Evolutionary conservation across 2,329 filamentous ascomycete species (phyloP).

Genomic region (Teratosphaeria epicoccoides): DNA sequence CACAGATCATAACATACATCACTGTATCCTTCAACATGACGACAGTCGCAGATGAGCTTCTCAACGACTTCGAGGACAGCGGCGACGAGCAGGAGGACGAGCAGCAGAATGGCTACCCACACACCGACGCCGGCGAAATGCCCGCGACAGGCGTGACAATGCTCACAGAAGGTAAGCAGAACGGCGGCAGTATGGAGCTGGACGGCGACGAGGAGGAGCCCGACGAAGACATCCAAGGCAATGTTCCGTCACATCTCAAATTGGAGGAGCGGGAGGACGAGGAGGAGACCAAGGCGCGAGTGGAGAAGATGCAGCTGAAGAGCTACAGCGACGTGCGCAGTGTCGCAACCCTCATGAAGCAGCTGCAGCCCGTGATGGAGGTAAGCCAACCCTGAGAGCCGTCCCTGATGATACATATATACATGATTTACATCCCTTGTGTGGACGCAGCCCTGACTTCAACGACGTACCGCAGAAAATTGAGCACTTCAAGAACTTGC

Average conservation of each 20-base stretch:
- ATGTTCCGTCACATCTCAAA: constrained; percentile 25
- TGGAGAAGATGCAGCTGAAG: constrained; percentile 72
- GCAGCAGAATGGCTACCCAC: neutral
- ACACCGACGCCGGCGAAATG: neutral
- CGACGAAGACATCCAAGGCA: constrained; percentile 8
- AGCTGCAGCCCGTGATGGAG: constrained; percentile 68
- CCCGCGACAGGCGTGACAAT: constrained; percentile 1
- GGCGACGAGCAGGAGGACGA: constrained; percentile 52
- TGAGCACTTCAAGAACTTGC: constrained; percentile 59
- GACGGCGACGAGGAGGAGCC: constrained; percentile 14
- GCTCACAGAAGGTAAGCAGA: neutral
- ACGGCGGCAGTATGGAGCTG: constrained; percentile 8
- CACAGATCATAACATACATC: too few relatives aligned
- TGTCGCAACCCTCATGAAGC: constrained; percentile 71
- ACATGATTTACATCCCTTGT: constrained; percentile 49
- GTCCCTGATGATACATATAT: constrained; percentile 23
- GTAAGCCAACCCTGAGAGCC: constrained; percentile 44
- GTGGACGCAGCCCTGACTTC: constrained; percentile 59
- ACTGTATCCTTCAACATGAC: constrained; percentile 50
- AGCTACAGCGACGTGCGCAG: constrained; percentile 66
- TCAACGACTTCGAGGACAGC: constrained; percentile 83
- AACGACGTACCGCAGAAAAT: constrained; percentile 61
- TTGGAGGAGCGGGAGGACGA: constrained; percentile 50
- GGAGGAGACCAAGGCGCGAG: constrained; percentile 62
- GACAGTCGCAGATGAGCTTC: constrained; percentile 80